Percentiles rank a stretch among this genome's conserved stretches.
phyloP scores from a whole-genome alignment of 805 yeast species.

The baker's yeast (Saccharomyces cerevisiae) region DNA sequence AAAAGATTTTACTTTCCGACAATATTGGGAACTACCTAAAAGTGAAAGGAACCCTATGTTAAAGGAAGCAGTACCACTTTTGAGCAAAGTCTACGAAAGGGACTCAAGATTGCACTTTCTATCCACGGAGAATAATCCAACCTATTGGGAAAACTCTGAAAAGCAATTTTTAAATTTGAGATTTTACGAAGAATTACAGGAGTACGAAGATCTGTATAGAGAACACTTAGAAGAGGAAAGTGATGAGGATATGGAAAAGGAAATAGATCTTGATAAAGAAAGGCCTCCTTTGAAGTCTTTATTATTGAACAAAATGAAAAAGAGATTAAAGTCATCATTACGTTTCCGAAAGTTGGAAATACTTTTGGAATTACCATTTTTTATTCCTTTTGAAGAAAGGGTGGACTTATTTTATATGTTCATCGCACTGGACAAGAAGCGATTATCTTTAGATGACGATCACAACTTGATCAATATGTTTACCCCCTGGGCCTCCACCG shows the following conservation, averaged over 20 bases:
- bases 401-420: constrained; percentile 64
- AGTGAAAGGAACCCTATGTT: constrained; percentile 3
- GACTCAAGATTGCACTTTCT: constrained; percentile 25
- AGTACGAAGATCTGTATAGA: constrained; percentile 22
- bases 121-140: constrained; percentile 7
- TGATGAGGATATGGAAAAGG: constrained; percentile 35
- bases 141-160: constrained; percentile 16
- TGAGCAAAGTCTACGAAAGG: constrained; percentile 23
- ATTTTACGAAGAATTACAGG: constrained; percentile 10
- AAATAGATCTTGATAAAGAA: constrained; percentile 10
- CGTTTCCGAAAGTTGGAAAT: constrained; percentile 38
- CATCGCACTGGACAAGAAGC: constrained; percentile 44
- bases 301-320: constrained; percentile 15
- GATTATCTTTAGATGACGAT: constrained; percentile 18
- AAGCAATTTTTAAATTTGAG: not conserved
- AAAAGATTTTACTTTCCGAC: constrained; percentile 17
- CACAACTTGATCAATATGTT: constrained; percentile 12
- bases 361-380: constrained; percentile 63
- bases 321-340: constrained; percentile 16
- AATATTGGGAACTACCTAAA: constrained; percentile 13
- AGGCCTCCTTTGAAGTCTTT: constrained; percentile 9
- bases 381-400: constrained; percentile 66
- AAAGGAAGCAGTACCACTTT: constrained; percentile 11
- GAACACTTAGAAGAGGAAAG: constrained; percentile 9
- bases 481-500: constrained; percentile 11